Percentiles rank a stretch among this genome's conserved stretches.
phyloP scores from a whole-genome alignment of 306 rosid species.

The Cucumis melo region DNA sequence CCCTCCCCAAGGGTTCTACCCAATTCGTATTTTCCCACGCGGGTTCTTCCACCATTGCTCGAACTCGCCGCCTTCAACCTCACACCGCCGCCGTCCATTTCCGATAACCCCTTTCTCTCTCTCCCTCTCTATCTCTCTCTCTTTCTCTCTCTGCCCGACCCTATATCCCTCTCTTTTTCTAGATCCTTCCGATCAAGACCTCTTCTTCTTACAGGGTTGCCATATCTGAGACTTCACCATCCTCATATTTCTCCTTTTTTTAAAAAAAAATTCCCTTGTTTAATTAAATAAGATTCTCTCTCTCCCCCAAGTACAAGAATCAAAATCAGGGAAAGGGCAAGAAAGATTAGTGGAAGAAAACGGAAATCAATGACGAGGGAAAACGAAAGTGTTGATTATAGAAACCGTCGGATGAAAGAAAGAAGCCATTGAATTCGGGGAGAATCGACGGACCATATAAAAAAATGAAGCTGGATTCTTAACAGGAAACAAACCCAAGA shows the following conservation, averaged over 20 bases:
- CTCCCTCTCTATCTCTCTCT: not conserved
- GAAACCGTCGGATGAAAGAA: not conserved
- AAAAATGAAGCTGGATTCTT: not conserved
- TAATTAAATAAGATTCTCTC: not conserved
- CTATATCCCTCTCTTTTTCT: not conserved
- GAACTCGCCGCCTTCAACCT: slow-evolving; percentile 33
- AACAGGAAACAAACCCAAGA: not conserved
- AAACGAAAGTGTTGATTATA: not conserved
- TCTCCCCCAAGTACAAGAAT: not conserved
- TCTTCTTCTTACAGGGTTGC: slow-evolving; percentile 98
- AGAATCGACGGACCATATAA: slow-evolving; percentile 2
- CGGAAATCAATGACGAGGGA: not conserved
- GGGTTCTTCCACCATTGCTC: slow-evolving; percentile 26
- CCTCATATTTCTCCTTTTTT: slow-evolving; percentile 32
- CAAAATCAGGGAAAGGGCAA: not conserved
- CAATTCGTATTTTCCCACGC: slow-evolving; percentile 68
- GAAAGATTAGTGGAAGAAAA: not conserved
- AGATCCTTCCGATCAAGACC: slow-evolving; percentile 21
- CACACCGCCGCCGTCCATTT: slow-evolving; percentile 4
- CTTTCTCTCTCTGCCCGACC: not conserved
- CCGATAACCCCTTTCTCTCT: not conserved
- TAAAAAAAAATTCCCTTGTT: not conserved
- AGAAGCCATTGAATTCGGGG: not conserved
- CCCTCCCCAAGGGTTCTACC: slow-evolving; percentile 91
- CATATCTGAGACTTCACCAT: slow-evolving; percentile 65